Evolutionary conservation across 1,139 yeast genomes (phyloP).

Genomic region (Pichia sp.): DNA sequence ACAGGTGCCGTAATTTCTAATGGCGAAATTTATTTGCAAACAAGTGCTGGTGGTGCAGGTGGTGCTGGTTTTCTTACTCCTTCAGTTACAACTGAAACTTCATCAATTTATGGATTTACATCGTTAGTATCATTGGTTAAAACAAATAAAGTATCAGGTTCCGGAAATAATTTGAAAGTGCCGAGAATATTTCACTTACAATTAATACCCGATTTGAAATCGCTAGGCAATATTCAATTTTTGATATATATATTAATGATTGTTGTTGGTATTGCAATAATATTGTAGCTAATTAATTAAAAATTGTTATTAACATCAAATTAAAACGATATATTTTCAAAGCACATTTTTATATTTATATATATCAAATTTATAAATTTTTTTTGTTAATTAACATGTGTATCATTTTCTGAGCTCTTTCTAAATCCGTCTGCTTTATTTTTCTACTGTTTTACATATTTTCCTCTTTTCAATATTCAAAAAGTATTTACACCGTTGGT

Average conservation of each 20-base stretch:
- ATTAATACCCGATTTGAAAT: not conserved
- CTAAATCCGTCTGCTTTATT: no score
- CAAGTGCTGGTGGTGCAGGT: not conserved
- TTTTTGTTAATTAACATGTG: no score
- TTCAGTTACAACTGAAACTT: constrained; percentile 1
- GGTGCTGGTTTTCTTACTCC: not conserved
- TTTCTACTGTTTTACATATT: no score
- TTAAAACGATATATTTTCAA: no score
- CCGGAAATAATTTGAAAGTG: constrained; percentile 2
- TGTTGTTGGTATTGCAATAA: no score
- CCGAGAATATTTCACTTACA: constrained; percentile 1
- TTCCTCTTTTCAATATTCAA: no score
- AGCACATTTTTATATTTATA: no score
- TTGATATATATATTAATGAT: not conserved
- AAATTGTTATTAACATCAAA: no score
- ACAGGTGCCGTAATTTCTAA: constrained; percentile 19
- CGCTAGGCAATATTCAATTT: not conserved
- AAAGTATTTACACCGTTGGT: no score
- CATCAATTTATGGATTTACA: constrained; percentile 12
- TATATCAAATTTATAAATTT: no score
- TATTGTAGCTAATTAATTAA: no score
- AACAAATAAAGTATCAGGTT: constrained; percentile 1
- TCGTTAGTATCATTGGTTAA: constrained; percentile 11
- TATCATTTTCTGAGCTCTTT: no score
- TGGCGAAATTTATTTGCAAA: constrained; percentile 15